These are phyloP conservation scores for Alliaria petiolata DNA, from an alignment of 345 rosid species.

Conservation along the genomic window DNA sequence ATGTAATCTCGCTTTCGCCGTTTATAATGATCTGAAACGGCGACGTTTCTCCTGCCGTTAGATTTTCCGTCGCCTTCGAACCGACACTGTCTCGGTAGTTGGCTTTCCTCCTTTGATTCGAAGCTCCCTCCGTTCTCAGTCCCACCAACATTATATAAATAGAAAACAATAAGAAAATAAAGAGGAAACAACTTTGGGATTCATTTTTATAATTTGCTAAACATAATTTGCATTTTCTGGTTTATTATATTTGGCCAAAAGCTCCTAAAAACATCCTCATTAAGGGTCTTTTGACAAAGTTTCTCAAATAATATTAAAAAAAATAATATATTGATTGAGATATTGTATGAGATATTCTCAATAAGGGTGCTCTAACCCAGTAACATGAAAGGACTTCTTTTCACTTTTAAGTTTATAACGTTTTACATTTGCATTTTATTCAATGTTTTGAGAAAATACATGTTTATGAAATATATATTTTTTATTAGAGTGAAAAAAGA, in stretches of 20 bases:
- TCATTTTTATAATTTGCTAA: background rate
- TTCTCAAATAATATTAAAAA: too few relatives aligned
- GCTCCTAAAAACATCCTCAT: too few relatives aligned
- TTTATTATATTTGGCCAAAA: constrained; percentile 1
- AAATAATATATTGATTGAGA: too few relatives aligned
- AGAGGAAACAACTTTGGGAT: background rate
- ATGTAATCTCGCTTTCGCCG: constrained; percentile 8
- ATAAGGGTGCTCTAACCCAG: too few relatives aligned
- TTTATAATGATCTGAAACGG: constrained; percentile 1
- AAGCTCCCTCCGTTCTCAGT: constrained; percentile 31
- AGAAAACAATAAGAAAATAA: background rate
- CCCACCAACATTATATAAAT: constrained; percentile 4
- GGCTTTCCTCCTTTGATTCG: constrained; percentile 28
- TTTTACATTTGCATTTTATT: background rate
- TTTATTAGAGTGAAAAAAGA: background rate
- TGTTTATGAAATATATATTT: background rate
- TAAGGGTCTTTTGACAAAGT: too few relatives aligned
- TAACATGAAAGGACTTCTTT: background rate
- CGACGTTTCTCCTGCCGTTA: constrained; percentile 42
- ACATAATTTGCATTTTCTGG: background rate
- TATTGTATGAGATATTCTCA: too few relatives aligned
- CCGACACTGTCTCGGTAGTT: constrained; percentile 32
- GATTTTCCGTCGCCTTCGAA: constrained; percentile 44
- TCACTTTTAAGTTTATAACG: background rate
- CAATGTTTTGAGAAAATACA: background rate